phyloP scores from a whole-genome alignment of 1,284 basidiomycete genomes.

The Sporisorium scitamineum region DNA sequence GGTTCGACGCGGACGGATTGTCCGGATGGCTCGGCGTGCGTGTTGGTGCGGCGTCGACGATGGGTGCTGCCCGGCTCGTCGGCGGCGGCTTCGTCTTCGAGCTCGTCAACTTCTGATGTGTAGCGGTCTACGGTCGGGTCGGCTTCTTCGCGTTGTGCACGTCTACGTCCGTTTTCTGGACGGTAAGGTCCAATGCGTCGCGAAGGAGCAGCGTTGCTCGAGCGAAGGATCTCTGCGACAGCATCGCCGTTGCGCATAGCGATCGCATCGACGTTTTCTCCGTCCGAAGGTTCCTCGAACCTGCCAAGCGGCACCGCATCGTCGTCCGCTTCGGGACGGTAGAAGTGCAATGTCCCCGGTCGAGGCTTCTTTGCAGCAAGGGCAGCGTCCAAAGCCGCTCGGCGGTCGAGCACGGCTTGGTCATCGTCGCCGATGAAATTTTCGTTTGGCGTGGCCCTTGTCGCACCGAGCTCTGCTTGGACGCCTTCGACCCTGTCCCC shows the following conservation, averaged over 20 bases:
- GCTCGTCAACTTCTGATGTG: conserved; percentile 35
- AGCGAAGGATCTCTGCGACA: conserved; percentile 19
- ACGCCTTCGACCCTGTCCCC: conserved; percentile 7
- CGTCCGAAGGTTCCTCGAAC: conserved; percentile 15
- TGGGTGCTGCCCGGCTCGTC: background rate
- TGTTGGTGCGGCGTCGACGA: conserved; percentile 13
- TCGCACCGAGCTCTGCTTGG: conserved; percentile 11
- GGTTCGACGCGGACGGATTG: conserved; percentile 37
- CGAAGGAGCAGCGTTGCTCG: conserved; percentile 8
- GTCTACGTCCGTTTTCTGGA: conserved; percentile 9
- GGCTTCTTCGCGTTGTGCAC: conserved; percentile 7
- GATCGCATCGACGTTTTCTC: conserved; percentile 27
- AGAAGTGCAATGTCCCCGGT: conserved; percentile 36
- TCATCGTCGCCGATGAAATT: conserved; percentile 46
- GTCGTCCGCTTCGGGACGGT: conserved; percentile 26
- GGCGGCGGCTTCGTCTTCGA: conserved; percentile 15
- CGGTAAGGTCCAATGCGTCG: conserved; percentile 45
- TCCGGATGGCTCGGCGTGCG: conserved; percentile 18
- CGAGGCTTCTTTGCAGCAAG: conserved; percentile 32
- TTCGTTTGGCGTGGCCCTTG: conserved; percentile 28
- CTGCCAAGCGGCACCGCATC: conserved; percentile 18
- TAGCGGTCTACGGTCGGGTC: conserved; percentile 12
- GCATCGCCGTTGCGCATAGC: conserved; percentile 27
- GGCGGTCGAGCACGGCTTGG: conserved; percentile 18
- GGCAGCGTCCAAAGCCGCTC: conserved; percentile 36